Percentiles rank a stretch among this genome's conserved stretches.
Evolutionary conservation across 768 basidiomycete species (phyloP).

Genomic region (Fomitopsis serialis): DNA sequence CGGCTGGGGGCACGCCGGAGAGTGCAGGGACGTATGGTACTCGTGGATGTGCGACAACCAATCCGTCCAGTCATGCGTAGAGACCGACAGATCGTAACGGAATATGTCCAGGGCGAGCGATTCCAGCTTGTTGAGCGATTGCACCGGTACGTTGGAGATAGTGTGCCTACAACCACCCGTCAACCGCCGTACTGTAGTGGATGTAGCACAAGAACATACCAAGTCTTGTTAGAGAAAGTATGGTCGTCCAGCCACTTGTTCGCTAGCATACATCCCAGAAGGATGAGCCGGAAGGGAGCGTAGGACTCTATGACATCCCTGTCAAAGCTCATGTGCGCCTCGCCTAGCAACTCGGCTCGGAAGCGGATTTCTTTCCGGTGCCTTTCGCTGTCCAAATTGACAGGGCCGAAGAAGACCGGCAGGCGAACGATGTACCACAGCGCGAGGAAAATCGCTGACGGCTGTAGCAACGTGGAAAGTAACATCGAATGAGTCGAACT

Average conservation of each 20-base stretch:
- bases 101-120: conserved; percentile 67
- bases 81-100: conserved; percentile 62
- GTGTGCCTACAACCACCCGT: conserved; percentile 51
- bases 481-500: conserved; percentile 66
- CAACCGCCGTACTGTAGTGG: not conserved
- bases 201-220: conserved; percentile 38
- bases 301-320: conserved; percentile 47
- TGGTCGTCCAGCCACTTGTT: conserved; percentile 90
- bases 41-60: conserved; percentile 66
- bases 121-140: conserved; percentile 66
- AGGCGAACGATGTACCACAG: conserved; percentile 80
- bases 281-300: conserved; percentile 68
- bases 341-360: conserved; percentile 57
- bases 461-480: conserved; percentile 75
- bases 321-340: conserved; percentile 36
- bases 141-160: conserved; percentile 71
- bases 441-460: conserved; percentile 72
- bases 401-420: conserved; percentile 60
- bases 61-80: conserved; percentile 56
- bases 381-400: conserved; percentile 41
- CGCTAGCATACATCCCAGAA: conserved; percentile 80
- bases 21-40: conserved; percentile 60
- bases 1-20: conserved; percentile 60
- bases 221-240: conserved; percentile 86
- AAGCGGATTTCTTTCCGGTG: conserved; percentile 58